A percentile compares a stretch with the other conserved stretches of the same genome.
These are phyloP conservation scores for Theobroma grandiflorum DNA, from an alignment of 441 rosid species.

Conservation along the genomic window DNA sequence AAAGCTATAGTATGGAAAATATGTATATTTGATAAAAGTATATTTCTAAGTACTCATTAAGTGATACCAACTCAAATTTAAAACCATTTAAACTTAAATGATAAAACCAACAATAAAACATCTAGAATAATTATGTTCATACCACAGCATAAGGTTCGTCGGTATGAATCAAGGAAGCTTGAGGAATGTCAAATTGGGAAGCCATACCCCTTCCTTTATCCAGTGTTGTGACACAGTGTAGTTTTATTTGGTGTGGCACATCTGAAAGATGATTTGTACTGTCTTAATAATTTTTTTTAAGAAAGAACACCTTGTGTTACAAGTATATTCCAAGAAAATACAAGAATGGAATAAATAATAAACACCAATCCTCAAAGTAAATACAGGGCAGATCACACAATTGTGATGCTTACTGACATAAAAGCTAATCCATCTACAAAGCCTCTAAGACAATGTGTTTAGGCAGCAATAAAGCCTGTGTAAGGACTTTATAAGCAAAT, in stretches of 20 bases:
- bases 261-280: slow-evolving; percentile 45
- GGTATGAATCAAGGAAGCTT: slow-evolving; percentile 70
- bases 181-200: slow-evolving; percentile 67
- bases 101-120: slow-evolving; percentile 12
- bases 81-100: neutral
- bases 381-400: neutral
- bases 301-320: neutral
- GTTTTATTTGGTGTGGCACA: slow-evolving; percentile 48
- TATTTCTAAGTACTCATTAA: neutral
- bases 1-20: neutral
- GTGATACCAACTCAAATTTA: slow-evolving; percentile 14
- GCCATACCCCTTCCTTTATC: slow-evolving; percentile 86
- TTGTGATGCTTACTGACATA: neutral
- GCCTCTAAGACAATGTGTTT: neutral
- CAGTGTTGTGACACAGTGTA: slow-evolving; percentile 54
- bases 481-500: neutral
- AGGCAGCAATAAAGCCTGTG: slow-evolving; percentile 1
- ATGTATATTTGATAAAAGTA: neutral
- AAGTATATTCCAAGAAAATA: neutral
- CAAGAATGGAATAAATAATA: slow-evolving; percentile 16
- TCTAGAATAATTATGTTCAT: slow-evolving; percentile 26
- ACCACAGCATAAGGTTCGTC: slow-evolving; percentile 85
- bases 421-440: neutral
- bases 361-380: slow-evolving; percentile 24
- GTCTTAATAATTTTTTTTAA: neutral